Conservation (phyloP, 768 basidiomycete species). For the Kwoniella newhampshirensis region DNA sequence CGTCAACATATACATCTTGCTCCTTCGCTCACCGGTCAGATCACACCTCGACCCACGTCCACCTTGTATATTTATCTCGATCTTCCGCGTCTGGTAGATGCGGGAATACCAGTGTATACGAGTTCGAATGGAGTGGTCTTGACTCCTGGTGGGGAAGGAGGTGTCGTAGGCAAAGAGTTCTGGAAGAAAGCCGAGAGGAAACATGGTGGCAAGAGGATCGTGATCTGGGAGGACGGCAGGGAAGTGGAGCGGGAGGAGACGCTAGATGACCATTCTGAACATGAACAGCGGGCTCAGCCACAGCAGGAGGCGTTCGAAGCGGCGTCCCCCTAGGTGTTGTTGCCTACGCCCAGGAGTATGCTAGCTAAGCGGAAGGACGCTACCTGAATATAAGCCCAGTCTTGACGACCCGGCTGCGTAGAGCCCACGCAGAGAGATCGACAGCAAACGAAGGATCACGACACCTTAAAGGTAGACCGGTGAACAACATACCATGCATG, state of each 20-base stretch:
- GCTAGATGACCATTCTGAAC: too few species aligned
- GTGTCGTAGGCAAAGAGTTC: slow-evolving; percentile 63
- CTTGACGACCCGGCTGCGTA: background rate
- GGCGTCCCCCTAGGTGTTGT: too few species aligned
- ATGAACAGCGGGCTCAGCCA: background rate
- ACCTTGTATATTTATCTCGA: slow-evolving; percentile 80
- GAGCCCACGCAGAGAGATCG: background rate
- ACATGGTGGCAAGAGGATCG: slow-evolving; percentile 12
- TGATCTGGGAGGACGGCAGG: slow-evolving; percentile 34
- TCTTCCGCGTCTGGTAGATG: slow-evolving; percentile 58
- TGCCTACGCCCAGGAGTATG: too few species aligned
- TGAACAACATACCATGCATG: slow-evolving; percentile 10
- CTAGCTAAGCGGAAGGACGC: too few species aligned
- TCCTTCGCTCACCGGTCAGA: slow-evolving; percentile 61
- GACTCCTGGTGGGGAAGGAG: slow-evolving; percentile 70
- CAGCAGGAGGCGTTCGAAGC: slow-evolving; percentile 1
- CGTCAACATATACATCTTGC: slow-evolving; percentile 93
- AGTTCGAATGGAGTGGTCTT: slow-evolving; percentile 87
- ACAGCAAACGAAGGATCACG: background rate
- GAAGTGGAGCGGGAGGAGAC: slow-evolving; percentile 17
- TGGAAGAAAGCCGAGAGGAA: slow-evolving; percentile 68
- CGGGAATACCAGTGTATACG: slow-evolving; percentile 61
- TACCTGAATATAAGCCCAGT: too few species aligned
- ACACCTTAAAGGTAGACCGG: background rate
- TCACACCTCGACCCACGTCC: slow-evolving; percentile 75